Evolutionary conservation across 1,284 basidiomycete genomes (phyloP), one percentile per base, ranked within the genome.

Genomic region (Kalmanozyma brasiliensis): DNA sequence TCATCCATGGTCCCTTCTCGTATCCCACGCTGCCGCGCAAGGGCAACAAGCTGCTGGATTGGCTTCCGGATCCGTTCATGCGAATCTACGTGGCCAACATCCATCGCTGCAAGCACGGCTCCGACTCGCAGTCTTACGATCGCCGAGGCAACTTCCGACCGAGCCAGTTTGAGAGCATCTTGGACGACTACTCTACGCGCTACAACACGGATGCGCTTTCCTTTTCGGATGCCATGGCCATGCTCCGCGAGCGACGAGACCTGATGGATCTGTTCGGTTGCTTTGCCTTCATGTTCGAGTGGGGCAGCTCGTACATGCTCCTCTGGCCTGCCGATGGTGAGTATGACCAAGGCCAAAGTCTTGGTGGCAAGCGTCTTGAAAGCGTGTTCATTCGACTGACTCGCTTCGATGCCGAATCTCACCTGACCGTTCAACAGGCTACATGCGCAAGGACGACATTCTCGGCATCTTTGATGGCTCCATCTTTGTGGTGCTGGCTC

Each of bases 21-120:
- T 75, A 75, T 33, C 71, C 67, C 1, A 73, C 73, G 10, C 36
- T 64, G 53, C 73, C 73, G 4, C 44, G 44, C 17, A 67, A 48
- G 3, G 38, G 53, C 26, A 49, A 51, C 42, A 49, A 38, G 40
- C 23, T 59, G 14, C 11, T 30, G 1, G 30, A 63, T 24, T 74
- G 63, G 65, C 44, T 79, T 20, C 67, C 76, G 11, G 86, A 87
- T 53, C 86, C 85, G 0, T 82, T 84, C 62, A 83, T 85, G 63
- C 82, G 86, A 29, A 82, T 86, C 63, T 83, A 83, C 55, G 47
- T 85, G 29, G 70, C 65, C 49, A 83, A 83, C 63, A 84, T 86
- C 40, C 84, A 85, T 30, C 78, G 82, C 16, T 77, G 74, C 72
- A 87, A 86, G 77, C 86, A 86, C 52, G 86, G 86, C 6, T 83